Percentiles rank a stretch among this genome's conserved stretches.
phyloP scores from a whole-genome alignment of 2,329 filamentous ascomycete species.

The Herpotrichia juniperi region DNA sequence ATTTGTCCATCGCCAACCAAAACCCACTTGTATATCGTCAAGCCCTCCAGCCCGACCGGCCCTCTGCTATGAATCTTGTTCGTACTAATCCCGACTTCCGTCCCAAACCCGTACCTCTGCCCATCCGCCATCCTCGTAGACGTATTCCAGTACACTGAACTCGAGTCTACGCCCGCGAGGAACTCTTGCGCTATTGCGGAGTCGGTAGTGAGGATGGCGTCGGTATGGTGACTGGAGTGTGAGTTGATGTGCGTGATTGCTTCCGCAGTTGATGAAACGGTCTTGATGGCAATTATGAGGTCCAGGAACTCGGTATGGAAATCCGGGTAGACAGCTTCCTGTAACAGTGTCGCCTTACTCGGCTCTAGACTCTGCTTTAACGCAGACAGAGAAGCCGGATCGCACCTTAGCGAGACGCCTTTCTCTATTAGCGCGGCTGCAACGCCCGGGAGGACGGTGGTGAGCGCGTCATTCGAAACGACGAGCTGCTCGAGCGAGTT shows the following conservation, averaged over 20 bases:
- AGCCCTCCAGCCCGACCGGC: constrained; percentile 88
- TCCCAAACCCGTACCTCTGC: constrained; percentile 96
- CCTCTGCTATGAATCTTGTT: constrained; percentile 97
- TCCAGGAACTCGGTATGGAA: constrained; percentile 90
- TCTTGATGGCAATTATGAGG: constrained; percentile 82
- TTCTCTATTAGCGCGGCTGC: constrained; percentile 76
- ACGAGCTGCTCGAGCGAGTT: constrained; percentile 93
- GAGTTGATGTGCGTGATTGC: constrained; percentile 89
- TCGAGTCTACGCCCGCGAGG: constrained; percentile 83
- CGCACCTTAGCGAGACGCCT: constrained; percentile 84
- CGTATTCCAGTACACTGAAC: constrained; percentile 96
- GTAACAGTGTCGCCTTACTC: constrained; percentile 56
- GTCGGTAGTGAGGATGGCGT: constrained; percentile 81
- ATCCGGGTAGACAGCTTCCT: constrained; percentile 72
- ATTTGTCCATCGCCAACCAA: constrained; percentile 82
- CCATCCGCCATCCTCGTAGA: constrained; percentile 94
- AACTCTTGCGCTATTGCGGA: constrained; percentile 75
- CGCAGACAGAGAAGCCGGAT: constrained; percentile 69
- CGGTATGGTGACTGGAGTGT: constrained; percentile 93
- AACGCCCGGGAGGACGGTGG: constrained; percentile 70
- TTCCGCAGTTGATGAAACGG: constrained; percentile 67
- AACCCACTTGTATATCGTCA: constrained; percentile 98
- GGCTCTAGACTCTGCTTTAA: constrained; percentile 58
- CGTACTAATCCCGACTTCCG: constrained; percentile 96
- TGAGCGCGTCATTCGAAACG: constrained; percentile 74